Conservation (phyloP, 495 filamentous ascomycete species). For the Aspergillus conjunctus region DNA sequence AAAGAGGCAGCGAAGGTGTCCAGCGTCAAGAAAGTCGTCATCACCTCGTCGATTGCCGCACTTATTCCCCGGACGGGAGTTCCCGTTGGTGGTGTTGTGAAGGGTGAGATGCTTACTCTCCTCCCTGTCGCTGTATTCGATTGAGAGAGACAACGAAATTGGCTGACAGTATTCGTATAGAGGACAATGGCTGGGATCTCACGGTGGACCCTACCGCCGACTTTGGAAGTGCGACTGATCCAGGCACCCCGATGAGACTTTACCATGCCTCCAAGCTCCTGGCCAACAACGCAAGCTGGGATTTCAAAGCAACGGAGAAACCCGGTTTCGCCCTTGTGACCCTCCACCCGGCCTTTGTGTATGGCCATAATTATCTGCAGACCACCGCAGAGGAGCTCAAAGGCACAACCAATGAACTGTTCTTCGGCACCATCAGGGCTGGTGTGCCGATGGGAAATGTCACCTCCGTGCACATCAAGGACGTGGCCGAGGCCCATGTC, state of each 20-base stretch:
- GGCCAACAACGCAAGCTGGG: constrained; percentile 33
- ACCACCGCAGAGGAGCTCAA: constrained; percentile 28
- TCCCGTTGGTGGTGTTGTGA: constrained; percentile 29
- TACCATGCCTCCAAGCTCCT: constrained; percentile 38
- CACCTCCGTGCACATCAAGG: constrained; percentile 42
- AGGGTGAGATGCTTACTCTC: constrained; percentile 24
- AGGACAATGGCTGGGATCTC: constrained; percentile 38
- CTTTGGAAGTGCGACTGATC: constrained; percentile 22
- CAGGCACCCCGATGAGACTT: constrained; percentile 23
- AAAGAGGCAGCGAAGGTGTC: constrained; percentile 31
- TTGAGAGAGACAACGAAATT: not conserved
- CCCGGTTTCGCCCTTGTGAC: constrained; percentile 35
- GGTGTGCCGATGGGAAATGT: constrained; percentile 13
- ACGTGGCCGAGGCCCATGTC: constrained; percentile 43
- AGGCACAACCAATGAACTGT: constrained; percentile 23
- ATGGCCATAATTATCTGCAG: constrained; percentile 33
- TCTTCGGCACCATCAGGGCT: constrained; percentile 27
- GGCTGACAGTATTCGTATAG: constrained; percentile 12
- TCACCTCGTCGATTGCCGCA: constrained; percentile 38
- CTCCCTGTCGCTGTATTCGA: not conserved
- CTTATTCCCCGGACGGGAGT: constrained; percentile 33
- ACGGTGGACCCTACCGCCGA: constrained; percentile 27
- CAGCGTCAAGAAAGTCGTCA: constrained; percentile 39
- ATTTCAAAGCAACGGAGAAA: constrained; percentile 25
- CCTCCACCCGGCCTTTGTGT: constrained; percentile 34